phyloP scores from a whole-genome alignment of 2,329 filamentous ascomycete species.

The Aspergillus puulaauensis region DNA sequence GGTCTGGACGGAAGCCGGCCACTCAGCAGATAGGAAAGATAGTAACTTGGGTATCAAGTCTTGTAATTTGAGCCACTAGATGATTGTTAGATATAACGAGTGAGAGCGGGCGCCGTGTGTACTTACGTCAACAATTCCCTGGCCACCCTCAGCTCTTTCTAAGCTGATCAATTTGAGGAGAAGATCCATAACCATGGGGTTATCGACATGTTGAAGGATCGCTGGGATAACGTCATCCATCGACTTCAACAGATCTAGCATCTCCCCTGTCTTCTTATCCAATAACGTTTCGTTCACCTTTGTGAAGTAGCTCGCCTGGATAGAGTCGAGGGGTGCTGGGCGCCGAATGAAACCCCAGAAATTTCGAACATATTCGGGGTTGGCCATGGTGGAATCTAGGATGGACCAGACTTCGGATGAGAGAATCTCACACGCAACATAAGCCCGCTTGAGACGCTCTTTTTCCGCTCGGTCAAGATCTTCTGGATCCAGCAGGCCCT shows the following conservation, averaged over 20 bases:
- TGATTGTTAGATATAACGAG: slow-evolving; percentile 1
- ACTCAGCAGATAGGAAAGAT: slow-evolving; percentile 79
- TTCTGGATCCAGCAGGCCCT: slow-evolving; percentile 36
- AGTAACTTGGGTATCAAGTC: slow-evolving; percentile 83
- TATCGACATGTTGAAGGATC: slow-evolving; percentile 91
- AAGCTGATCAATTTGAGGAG: slow-evolving; percentile 95
- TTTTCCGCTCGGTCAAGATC: slow-evolving; percentile 77
- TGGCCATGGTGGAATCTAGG: slow-evolving; percentile 86
- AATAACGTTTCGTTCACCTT: slow-evolving; percentile 98
- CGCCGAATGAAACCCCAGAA: slow-evolving; percentile 91
- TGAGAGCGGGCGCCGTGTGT: neutral
- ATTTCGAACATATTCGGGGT: slow-evolving; percentile 70
- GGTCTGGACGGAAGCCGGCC: slow-evolving; percentile 88
- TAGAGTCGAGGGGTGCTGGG: slow-evolving; percentile 80
- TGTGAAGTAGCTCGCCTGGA: slow-evolving; percentile 96
- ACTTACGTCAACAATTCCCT: slow-evolving; percentile 88
- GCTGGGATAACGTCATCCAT: slow-evolving; percentile 78
- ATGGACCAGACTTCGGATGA: slow-evolving; percentile 98
- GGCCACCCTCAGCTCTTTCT: slow-evolving; percentile 86
- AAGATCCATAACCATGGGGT: slow-evolving; percentile 97
- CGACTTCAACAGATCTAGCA: slow-evolving; percentile 85
- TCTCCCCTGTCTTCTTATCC: slow-evolving; percentile 97
- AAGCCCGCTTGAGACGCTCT: slow-evolving; percentile 89
- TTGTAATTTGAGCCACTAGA: slow-evolving; percentile 85
- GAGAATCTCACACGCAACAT: slow-evolving; percentile 87